Evolutionary conservation across 164 flowering plant species (phyloP), one percentile per base, ranked within the genome.

Genomic region (Berberis thunbergii): DNA sequence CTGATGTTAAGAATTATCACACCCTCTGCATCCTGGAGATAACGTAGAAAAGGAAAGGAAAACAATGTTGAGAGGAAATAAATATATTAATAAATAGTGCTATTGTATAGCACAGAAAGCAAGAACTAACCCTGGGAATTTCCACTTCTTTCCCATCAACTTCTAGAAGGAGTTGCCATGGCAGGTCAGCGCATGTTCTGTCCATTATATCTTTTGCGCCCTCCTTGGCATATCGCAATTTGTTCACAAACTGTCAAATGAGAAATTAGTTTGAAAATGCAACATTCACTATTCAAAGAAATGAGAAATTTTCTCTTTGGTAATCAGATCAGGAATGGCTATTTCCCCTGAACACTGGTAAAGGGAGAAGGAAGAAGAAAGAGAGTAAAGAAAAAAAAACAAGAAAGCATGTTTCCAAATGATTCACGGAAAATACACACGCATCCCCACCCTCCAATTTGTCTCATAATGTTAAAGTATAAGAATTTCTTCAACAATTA

Each of bases 141-240:
- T 78, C 67, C 41, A 85, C 73, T 54, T 78, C 74, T 49, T 67
- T 76, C 43, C 87, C 94, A 75, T 87, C 94, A 65, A 87, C 94
- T 80, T 83, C 89, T 64, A 87, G 84, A 74, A 83, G 72, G 46
- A 85, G 86, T 71, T 84, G 81, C 88, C 86, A 87, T 52, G 94
- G 94, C 61, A 85, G 74, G 63, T 85, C 84, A 3, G 88, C 85
- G 74, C 86, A 87, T 45, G 94, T 72, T 78, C 90, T 76, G 70
- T 82, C 94, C 90, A 87, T 74, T 55, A 87, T 87, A 70, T 81
- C 86, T 71, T 74, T 82, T 8, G 90, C 90, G 71, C 94, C 94
- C 80, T 87, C 94, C 71, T 72, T 87, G 39, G 94, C 89, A 77
- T 87, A 87, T 54, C 85, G 78, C 74, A 87, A 65, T 76, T 87